A percentile compares a stretch with the other conserved stretches of the same genome.
These are phyloP conservation scores for Cylindrodendrum hubeiense DNA, from an alignment of 2,329 filamentous ascomycete genomes.

Conservation along the genomic window DNA sequence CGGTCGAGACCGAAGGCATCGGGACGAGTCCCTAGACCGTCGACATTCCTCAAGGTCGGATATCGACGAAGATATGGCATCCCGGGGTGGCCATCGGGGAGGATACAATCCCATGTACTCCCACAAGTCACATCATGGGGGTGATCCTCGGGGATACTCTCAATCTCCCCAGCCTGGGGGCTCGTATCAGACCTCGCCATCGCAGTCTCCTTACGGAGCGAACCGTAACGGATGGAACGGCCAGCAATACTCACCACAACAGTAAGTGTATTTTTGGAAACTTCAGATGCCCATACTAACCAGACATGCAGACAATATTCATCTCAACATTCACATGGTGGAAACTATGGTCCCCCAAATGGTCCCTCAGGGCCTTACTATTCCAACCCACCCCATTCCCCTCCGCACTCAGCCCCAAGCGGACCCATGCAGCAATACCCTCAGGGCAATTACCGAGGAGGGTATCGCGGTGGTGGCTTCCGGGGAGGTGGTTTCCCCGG, in stretches of 20 bases:
- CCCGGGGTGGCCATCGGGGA: conserved; percentile 57
- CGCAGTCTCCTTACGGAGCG: conserved; percentile 56
- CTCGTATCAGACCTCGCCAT: conserved; percentile 60
- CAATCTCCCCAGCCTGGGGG: conserved; percentile 58
- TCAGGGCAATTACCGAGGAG: conserved; percentile 58
- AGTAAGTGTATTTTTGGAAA: conserved; percentile 50
- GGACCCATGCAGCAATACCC: conserved; percentile 69
- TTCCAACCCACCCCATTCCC: conserved; percentile 59
- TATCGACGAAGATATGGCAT: conserved; percentile 63
- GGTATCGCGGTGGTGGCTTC: conserved; percentile 67
- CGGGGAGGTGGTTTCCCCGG: conserved; percentile 69
- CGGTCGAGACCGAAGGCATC: conserved; percentile 44
- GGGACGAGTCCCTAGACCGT: conserved; percentile 45
- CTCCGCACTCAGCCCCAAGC: conserved; percentile 68
- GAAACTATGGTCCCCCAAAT: conserved; percentile 63
- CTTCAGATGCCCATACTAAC: conserved; percentile 15
- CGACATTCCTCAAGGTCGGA: conserved; percentile 62
- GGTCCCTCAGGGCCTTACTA: conserved; percentile 69
- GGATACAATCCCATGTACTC: conserved; percentile 56
- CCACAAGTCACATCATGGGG: conserved; percentile 52
- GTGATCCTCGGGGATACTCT: conserved; percentile 53
- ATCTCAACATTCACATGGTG: conserved; percentile 67
- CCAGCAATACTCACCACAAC: conserved; percentile 54
- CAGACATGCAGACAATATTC: conserved; percentile 66
- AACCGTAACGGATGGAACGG: conserved; percentile 55